Evolutionary conservation across 768 basidiomycete genomes (phyloP), one percentile per base, ranked within the genome.

Genomic region (Suillus plorans): DNA sequence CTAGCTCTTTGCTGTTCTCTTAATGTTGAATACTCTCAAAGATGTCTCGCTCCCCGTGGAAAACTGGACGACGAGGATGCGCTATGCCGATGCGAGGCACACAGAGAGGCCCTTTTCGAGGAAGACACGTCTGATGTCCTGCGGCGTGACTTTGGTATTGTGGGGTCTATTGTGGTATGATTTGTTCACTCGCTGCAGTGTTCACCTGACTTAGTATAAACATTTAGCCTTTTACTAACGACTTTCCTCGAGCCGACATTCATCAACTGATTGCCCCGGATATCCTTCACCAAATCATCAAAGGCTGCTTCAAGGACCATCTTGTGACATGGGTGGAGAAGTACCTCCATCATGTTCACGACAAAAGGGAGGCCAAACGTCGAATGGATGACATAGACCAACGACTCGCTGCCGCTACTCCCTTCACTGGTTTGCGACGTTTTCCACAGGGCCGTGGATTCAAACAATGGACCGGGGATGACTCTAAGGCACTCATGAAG

Each of bases 291-390:
- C 44, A 45, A 9, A 20, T 45, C 44, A n/a, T 45, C 20, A 45
- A 45, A 45, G 44, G 80, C 10, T 73, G 70, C 1, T 81, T 81
- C 69, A 81, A 80, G 61, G 80, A 80, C 57, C 80, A 81, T 63
- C 66, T 81, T 12, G 79, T 81, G 0, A 60, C 61, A 10, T 81
- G 80, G 80, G 71, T 77, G 0, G 59, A 60, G 1, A 64, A 75
- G 5, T 81, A 79, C 64, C 62, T 83, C 4, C 41, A 63, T 22
- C 22, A n/a, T 14, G 28, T 10, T 3, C 49, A 67, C 34, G 58
- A 39, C n/a, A n/a, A n/a, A n/a, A n/a, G n/a, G n/a, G n/a, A n/a
- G n/a, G n/a, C n/a, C n/a, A n/a, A n/a, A n/a, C 13, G 39, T 13
- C 2, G 39, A 39, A 12, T n/a, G n/a, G n/a, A n/a, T n/a, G n/a